A percentile compares a stretch with the other conserved stretches of the same genome.
phyloP scores from a whole-genome alignment of 1,284 basidiomycete species.

The Entoloma clypeatum region DNA sequence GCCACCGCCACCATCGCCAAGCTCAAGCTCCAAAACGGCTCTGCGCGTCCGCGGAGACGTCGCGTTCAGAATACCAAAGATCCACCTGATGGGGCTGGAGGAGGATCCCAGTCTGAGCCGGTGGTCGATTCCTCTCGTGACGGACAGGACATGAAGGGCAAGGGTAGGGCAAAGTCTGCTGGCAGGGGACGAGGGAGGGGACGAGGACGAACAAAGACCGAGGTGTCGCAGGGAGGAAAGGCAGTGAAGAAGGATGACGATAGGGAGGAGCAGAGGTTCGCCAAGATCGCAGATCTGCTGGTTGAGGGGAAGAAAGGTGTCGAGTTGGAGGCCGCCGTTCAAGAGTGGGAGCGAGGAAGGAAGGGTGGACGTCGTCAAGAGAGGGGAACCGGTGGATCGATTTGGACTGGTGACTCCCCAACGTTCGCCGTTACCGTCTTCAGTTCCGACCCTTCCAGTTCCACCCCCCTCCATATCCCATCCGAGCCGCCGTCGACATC shows the following conservation, averaged over 20 bases:
- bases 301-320: conserved; percentile 65
- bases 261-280: conserved; percentile 51
- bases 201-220: conserved; percentile 14
- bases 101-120: conserved; percentile 18
- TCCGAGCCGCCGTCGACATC: too few relatives aligned
- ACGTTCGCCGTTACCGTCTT: too few relatives aligned
- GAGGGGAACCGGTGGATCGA: too few relatives aligned
- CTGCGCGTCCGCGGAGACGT: conserved; percentile 11
- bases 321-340: conserved; percentile 62
- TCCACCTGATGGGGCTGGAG: conserved; percentile 29
- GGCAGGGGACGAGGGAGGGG: conserved; percentile 11
- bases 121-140: conserved; percentile 26
- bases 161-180: conserved; percentile 7
- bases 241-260: conserved; percentile 26
- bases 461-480: too few relatives aligned
- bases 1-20: conserved; percentile 53
- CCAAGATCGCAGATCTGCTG: conserved; percentile 65
- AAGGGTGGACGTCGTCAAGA: too few relatives aligned
- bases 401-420: too few relatives aligned
- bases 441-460: too few relatives aligned
- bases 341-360: conserved; percentile 52
- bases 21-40: conserved; percentile 33
- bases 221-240: too few relatives aligned
- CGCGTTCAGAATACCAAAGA: conserved; percentile 32
- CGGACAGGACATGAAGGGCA: conserved; percentile 22